Percentiles rank a stretch among this genome's conserved stretches.
Evolutionary conservation across 2,329 filamentous ascomycete species (phyloP).

Genomic region (Penicillium sp.): DNA sequence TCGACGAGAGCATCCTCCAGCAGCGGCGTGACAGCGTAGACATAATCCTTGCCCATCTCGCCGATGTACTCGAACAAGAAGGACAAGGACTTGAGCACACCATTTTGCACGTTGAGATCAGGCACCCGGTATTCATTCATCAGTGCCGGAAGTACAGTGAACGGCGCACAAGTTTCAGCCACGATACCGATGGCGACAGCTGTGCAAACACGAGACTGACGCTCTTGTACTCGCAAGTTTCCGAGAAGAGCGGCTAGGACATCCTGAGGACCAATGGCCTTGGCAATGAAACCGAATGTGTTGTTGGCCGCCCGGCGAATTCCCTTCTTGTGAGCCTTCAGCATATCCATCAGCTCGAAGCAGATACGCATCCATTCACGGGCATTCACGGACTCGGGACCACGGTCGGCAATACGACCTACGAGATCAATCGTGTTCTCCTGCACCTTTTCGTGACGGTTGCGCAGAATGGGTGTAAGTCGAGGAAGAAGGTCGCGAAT

Average conservation of each 20-base stretch:
- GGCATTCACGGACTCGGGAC: constrained; percentile 92
- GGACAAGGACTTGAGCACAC: constrained; percentile 92
- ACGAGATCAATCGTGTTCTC: constrained; percentile 99
- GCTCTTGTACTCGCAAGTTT: constrained; percentile 94
- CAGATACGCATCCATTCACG: constrained; percentile 99
- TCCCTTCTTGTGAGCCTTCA: constrained; percentile 99
- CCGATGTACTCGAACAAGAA: constrained; percentile 99
- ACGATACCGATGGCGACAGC: constrained; percentile 98
- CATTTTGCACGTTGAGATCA: constrained; percentile 97
- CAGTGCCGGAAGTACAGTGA: constrained; percentile 94
- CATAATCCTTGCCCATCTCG: constrained; percentile 99
- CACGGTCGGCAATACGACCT: constrained; percentile 94
- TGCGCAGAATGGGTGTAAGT: constrained; percentile 94
- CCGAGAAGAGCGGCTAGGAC: constrained; percentile 93
- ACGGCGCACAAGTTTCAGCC: constrained; percentile 95
- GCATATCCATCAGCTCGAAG: constrained; percentile 97
- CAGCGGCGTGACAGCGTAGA: constrained; percentile 93
- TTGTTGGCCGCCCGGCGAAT: constrained; percentile 98
- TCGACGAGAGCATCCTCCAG: constrained; percentile 97
- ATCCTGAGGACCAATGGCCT: constrained; percentile 97
- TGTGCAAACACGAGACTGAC: constrained; percentile 96
- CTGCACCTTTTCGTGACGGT: constrained; percentile 98
- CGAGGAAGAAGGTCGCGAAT: constrained; percentile 95
- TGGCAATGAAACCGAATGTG: constrained; percentile 98
- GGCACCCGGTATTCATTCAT: constrained; percentile 99